phyloP scores from a whole-genome alignment of 2,329 filamentous ascomycete genomes.

The Fusarium begoniae region DNA sequence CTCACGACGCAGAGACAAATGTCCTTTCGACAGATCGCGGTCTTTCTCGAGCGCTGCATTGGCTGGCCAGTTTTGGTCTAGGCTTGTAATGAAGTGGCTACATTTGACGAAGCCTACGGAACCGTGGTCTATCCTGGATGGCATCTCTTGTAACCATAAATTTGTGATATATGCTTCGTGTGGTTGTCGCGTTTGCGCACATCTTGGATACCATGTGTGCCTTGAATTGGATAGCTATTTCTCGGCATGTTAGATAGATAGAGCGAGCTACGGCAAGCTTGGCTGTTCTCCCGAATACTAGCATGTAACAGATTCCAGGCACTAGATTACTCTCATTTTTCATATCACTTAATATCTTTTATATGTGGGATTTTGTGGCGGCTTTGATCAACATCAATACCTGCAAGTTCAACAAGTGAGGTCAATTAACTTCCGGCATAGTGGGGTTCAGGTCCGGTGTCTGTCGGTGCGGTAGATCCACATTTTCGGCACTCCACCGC shows the following conservation, averaged over 20 bases:
- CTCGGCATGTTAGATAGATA: neutral
- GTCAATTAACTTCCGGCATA: neutral
- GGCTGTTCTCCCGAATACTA: too few relatives aligned
- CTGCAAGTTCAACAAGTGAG: neutral
- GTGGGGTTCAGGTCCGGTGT: neutral
- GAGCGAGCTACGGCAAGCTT: too few relatives aligned
- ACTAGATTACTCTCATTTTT: accelerated
- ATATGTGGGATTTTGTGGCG: accelerated
- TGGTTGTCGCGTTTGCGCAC: accelerated
- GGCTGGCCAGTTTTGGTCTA: neutral
- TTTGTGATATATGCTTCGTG: accelerated
- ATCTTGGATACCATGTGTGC: neutral
- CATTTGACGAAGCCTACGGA: accelerated
- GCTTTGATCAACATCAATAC: accelerated
- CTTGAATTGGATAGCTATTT: neutral
- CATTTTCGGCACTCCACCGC: neutral
- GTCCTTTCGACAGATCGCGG: neutral
- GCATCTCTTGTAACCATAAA: accelerated
- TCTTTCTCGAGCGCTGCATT: neutral
- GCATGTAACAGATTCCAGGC: accelerated
- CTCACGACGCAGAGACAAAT: accelerated
- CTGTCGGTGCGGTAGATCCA: neutral
- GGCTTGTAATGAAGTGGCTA: neutral
- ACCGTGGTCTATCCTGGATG: accelerated
- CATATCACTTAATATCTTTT: accelerated